Base-by-base conservation (phyloP, 2,329 filamentous ascomycete genomes). In the Pseudocercospora macadamiae region DNA sequence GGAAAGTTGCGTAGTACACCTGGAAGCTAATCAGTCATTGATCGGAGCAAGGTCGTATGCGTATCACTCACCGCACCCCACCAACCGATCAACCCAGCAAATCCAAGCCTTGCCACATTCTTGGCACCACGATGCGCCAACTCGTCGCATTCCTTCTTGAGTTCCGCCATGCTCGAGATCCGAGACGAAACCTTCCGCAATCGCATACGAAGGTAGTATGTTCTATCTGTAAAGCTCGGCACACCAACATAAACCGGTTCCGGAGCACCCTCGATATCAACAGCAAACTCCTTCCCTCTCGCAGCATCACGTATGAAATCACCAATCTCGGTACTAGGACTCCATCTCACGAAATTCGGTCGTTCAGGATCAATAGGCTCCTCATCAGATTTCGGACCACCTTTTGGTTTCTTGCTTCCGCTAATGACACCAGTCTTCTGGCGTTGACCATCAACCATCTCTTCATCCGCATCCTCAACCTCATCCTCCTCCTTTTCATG, bases 281-380 rank as follows among this genome's bases (percentile, higher is more conserved):
- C 86, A 2, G 89, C 86, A 70, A 97, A 96, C 70, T 96, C 91
- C 55, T 90, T 86, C 0, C 90, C 90, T 2, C 90, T 82, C 0
- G 92, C 90, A 0, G 93, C 92, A 71, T 97, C 93, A 7, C 91
- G 86, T 64, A 97, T 95, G 70, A 97, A 97, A 76, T 96, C 93
- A 8, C 93, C 93, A 28, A 97, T 89, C 72, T 97, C 93, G 1
- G 93, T 96, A 26, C 88, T 90, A 39, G 87, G 86, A 44, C 89
- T 92, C 93, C 93, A 97, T 26, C 91, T 87, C 2, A 96, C 90
- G 78, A 93, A 95, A 54, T 85, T 83, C 57, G 82, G 78, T 23
- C 82, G 77, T 34, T 83, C 77, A 1, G 72, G 67, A 18, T 73
- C 67, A 37, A 32, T 36, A 37, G 28, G 16, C 25, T 56, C 34